A percentile compares a stretch with the other conserved stretches of the same genome.
These are phyloP conservation scores for Metschnikowia drakensbergensis DNA, from an alignment of 805 yeast species.

Conservation along the genomic window DNA sequence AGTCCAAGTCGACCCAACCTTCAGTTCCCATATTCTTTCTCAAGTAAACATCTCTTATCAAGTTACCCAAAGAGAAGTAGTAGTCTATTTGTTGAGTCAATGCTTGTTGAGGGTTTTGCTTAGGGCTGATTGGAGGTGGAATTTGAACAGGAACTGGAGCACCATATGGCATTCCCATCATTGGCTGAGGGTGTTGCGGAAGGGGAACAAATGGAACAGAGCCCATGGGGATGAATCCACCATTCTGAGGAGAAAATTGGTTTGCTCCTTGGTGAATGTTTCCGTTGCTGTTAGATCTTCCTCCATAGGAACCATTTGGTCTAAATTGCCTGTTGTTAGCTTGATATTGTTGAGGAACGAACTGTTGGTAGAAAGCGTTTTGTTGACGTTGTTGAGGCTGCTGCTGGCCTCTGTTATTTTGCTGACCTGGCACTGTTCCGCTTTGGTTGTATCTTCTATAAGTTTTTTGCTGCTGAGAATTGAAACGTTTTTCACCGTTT, in stretches of 20 bases:
- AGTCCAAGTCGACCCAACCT: constrained; percentile 66
- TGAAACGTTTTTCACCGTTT: constrained; percentile 11
- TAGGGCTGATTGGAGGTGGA: constrained; percentile 46
- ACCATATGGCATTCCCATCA: constrained; percentile 19
- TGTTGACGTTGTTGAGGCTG: constrained; percentile 20
- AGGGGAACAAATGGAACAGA: constrained; percentile 17
- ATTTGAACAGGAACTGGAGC: constrained; percentile 25
- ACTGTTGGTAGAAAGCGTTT: constrained; percentile 27
- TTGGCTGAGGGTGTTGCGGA: constrained; percentile 26
- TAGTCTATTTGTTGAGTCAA: constrained; percentile 71
- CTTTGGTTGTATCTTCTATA: constrained; percentile 27
- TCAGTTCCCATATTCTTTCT: constrained; percentile 69
- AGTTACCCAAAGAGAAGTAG: constrained; percentile 84
- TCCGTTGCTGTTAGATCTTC: constrained; percentile 21
- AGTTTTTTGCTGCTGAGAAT: constrained; percentile 22
- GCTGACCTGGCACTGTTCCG: constrained; percentile 19
- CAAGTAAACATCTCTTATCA: constrained; percentile 78
- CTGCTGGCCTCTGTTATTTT: constrained; percentile 18
- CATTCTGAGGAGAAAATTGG: constrained; percentile 13
- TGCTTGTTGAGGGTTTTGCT: constrained; percentile 44
- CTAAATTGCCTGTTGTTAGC: constrained; percentile 28
- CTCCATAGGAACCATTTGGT: constrained; percentile 16
- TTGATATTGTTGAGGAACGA: constrained; percentile 26
- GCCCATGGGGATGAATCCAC: constrained; percentile 21
- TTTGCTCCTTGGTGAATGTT: constrained; percentile 14